A percentile compares a stretch with the other conserved stretches of the same genome.
Evolutionary conservation across 805 yeast species (phyloP).

Genomic region (Schwanniomyces vanrijiae): DNA sequence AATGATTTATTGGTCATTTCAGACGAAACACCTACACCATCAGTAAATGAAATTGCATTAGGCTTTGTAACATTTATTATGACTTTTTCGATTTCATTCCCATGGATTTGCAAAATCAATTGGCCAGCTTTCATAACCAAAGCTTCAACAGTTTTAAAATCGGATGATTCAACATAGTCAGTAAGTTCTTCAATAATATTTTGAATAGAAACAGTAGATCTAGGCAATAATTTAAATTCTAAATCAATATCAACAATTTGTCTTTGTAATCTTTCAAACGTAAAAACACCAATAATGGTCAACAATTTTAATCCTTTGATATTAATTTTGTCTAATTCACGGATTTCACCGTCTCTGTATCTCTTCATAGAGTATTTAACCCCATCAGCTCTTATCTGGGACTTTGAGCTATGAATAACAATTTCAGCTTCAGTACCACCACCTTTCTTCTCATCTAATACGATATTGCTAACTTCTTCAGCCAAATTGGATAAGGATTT

Average conservation of each 20-base stretch:
- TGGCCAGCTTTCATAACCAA: conserved; percentile 73
- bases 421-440: conserved; percentile 47
- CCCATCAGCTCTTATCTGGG: conserved; percentile 57
- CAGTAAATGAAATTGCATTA: conserved; percentile 81
- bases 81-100: conserved; percentile 32
- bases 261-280: conserved; percentile 78
- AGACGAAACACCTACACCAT: conserved; percentile 87
- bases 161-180: conserved; percentile 68
- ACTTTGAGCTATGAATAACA: conserved; percentile 47
- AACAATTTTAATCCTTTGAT: conserved; percentile 57
- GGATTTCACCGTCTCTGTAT: conserved; percentile 14
- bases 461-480: conserved; percentile 43
- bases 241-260: conserved; percentile 75
- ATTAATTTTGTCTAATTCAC: conserved; percentile 21
- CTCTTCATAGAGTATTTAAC: conserved; percentile 44
- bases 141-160: conserved; percentile 92
- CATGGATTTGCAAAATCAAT: conserved; percentile 45
- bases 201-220: conserved; percentile 38
- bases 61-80: conserved; percentile 77
- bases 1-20: conserved; percentile 47
- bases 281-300: conserved; percentile 90
- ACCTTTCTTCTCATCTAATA: conserved; percentile 42
- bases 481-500: conserved; percentile 48
- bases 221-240: conserved; percentile 22
- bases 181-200: conserved; percentile 49